Percentiles rank a stretch among this genome's conserved stretches.
Evolutionary conservation across 345 rosid genomes (phyloP).

Genomic region (Hibiscus tridactylites): DNA sequence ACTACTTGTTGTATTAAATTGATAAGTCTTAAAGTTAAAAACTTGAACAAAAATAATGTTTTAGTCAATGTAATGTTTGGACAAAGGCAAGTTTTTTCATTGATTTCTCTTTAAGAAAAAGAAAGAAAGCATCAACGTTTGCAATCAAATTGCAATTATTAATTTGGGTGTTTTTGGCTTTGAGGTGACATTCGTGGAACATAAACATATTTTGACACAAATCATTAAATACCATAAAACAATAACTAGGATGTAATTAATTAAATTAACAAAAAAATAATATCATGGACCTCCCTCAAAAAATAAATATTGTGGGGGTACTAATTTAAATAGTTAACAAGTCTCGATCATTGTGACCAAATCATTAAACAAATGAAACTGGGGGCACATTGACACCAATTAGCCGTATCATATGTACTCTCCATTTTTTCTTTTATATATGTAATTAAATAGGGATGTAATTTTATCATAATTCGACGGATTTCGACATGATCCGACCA

Average conservation of each 20-base stretch:
- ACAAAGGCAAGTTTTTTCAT: not conserved
- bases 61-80: too few species aligned
- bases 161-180: not conserved
- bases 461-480: too few species aligned
- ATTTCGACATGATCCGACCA: too few species aligned
- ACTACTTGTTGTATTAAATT: not conserved
- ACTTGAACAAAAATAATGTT: not conserved
- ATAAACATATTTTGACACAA: not conserved
- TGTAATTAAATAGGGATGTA: too few species aligned
- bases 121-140: not conserved
- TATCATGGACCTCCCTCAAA: too few species aligned
- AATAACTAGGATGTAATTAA: not conserved
- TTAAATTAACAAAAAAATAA: too few species aligned
- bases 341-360: not conserved
- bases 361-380: not conserved
- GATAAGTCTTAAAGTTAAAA: not conserved
- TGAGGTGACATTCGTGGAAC: not conserved
- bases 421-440: not conserved
- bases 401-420: not conserved
- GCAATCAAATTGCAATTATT: slow-evolving; percentile 1
- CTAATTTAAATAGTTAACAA: not conserved
- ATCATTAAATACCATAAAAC: too few species aligned
- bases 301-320: too few species aligned
- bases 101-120: not conserved
- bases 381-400: not conserved